Evolutionary conservation across 2,329 filamentous ascomycete species (phyloP).

Genomic region (Epichloe gansuensis): DNA sequence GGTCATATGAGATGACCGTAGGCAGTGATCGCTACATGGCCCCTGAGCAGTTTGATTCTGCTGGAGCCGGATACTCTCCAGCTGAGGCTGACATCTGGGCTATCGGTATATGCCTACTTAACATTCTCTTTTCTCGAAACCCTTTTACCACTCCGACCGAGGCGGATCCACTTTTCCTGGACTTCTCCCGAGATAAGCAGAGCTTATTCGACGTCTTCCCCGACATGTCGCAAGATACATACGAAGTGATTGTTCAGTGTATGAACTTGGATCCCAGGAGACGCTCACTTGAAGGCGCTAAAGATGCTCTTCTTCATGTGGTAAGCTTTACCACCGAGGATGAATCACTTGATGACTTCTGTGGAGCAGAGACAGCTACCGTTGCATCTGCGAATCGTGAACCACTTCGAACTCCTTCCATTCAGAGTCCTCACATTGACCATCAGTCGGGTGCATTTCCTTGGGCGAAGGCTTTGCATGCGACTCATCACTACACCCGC

Average conservation of each 20-base stretch:
- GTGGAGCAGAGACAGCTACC: slow-evolving; percentile 63
- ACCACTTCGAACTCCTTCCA: slow-evolving; percentile 86
- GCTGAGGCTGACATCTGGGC: slow-evolving; percentile 94
- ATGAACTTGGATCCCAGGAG: slow-evolving; percentile 84
- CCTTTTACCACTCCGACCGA: slow-evolving; percentile 85
- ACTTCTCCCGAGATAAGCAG: slow-evolving; percentile 88
- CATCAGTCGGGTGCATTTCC: slow-evolving; percentile 62
- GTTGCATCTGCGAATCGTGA: slow-evolving; percentile 83
- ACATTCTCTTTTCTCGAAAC: slow-evolving; percentile 92
- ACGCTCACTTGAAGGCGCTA: slow-evolving; percentile 67
- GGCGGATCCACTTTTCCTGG: slow-evolving; percentile 82
- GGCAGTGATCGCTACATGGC: slow-evolving; percentile 99
- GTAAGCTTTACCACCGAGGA: slow-evolving; percentile 91
- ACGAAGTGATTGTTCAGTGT: slow-evolving; percentile 80
- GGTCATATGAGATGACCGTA: slow-evolving; percentile 86
- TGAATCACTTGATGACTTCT: slow-evolving; percentile 87
- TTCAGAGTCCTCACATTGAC: slow-evolving; percentile 75
- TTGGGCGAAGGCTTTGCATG: slow-evolving; percentile 83
- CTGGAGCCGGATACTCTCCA: slow-evolving; percentile 77
- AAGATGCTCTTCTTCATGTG: slow-evolving; percentile 64
- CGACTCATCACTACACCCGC: slow-evolving; percentile 53
- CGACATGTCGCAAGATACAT: slow-evolving; percentile 96
- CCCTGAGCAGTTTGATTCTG: slow-evolving; percentile 91
- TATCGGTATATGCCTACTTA: slow-evolving; percentile 89
- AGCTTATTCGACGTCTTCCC: slow-evolving; percentile 97